Percentiles rank a stretch among this genome's conserved stretches.
Conservation (phyloP, 2,329 filamentous ascomycete species). For the Clarireedia sp. region DNA sequence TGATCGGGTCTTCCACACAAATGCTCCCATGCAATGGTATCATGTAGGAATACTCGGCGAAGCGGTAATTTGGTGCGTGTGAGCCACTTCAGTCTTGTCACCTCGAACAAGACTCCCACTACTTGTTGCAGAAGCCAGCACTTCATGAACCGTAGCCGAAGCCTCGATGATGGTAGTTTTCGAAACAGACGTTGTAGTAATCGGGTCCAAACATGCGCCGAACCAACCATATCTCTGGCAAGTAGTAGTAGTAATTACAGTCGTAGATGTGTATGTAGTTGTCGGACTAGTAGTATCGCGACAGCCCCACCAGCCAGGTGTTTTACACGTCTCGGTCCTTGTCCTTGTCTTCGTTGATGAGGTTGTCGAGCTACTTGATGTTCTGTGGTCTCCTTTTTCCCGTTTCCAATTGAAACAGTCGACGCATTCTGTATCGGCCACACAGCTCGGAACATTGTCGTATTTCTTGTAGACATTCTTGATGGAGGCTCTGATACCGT, state of each 20-base stretch:
- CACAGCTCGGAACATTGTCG: conserved; percentile 67
- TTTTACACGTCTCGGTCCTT: conserved; percentile 75
- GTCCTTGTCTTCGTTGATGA: conserved; percentile 50
- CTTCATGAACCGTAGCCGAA: neutral
- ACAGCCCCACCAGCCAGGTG: conserved; percentile 65
- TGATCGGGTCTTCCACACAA: no score
- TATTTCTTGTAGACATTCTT: conserved; percentile 76
- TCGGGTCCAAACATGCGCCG: conserved; percentile 2
- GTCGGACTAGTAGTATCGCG: conserved; percentile 35
- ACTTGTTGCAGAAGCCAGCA: neutral
- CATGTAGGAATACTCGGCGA: neutral
- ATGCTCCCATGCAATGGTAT: neutral
- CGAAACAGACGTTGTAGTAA: neutral
- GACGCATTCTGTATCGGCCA: conserved; percentile 65
- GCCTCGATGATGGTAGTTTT: conserved; percentile 7
- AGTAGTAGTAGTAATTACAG: conserved; percentile 5
- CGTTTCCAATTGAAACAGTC: conserved; percentile 91
- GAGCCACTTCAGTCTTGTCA: neutral
- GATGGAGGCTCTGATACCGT: conserved; percentile 81
- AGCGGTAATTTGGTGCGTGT: conserved; percentile 3
- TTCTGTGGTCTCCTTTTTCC: conserved; percentile 75
- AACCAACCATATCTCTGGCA: conserved; percentile 16
- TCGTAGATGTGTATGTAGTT: conserved; percentile 25
- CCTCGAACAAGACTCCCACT: neutral
- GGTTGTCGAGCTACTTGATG: conserved; percentile 57